Percentiles rank a stretch among this genome's conserved stretches.
Evolutionary conservation across 179 eudicot genomes (phyloP).

Genomic region (Silene noctiflora): DNA sequence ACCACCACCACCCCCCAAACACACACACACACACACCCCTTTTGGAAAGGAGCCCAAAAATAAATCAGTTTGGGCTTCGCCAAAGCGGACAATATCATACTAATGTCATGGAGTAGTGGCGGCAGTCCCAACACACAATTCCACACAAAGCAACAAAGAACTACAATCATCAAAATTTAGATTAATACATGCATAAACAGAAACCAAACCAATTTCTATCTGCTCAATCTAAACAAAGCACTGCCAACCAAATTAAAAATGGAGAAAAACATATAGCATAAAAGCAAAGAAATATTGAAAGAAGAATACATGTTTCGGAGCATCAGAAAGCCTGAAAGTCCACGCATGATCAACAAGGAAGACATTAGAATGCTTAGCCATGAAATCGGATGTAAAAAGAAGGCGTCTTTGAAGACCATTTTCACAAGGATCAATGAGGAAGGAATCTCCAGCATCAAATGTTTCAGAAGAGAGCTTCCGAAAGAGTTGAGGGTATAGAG

Average conservation of each 20-base stretch:
- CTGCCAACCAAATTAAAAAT: neutral
- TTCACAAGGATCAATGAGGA: slow-evolving; percentile 68
- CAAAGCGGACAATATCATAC: too few relatives aligned
- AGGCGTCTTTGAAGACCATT: slow-evolving; percentile 76
- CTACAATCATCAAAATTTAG: too few relatives aligned
- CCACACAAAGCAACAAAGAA: too few relatives aligned
- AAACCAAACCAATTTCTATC: too few relatives aligned
- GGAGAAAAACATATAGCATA: slow-evolving; percentile 18
- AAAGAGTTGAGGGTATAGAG: slow-evolving; percentile 59
- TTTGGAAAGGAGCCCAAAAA: too few relatives aligned
- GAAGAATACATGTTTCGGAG: slow-evolving; percentile 58
- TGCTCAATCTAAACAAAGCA: neutral
- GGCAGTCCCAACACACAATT: too few relatives aligned
- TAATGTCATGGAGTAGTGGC: too few relatives aligned
- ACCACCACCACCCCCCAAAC: too few relatives aligned
- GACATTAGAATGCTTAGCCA: slow-evolving; percentile 52
- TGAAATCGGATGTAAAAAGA: slow-evolving; percentile 38
- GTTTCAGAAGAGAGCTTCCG: slow-evolving; percentile 69
- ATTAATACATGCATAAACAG: too few relatives aligned
- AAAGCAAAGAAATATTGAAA: neutral
- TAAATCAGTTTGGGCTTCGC: too few relatives aligned
- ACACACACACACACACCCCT: too few relatives aligned
- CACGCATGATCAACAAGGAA: slow-evolving; percentile 94
- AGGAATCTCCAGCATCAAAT: slow-evolving; percentile 74
- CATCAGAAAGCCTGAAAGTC: slow-evolving; percentile 88